Conservation (phyloP, 768 basidiomycete species). For the Daedalea quercina region DNA sequence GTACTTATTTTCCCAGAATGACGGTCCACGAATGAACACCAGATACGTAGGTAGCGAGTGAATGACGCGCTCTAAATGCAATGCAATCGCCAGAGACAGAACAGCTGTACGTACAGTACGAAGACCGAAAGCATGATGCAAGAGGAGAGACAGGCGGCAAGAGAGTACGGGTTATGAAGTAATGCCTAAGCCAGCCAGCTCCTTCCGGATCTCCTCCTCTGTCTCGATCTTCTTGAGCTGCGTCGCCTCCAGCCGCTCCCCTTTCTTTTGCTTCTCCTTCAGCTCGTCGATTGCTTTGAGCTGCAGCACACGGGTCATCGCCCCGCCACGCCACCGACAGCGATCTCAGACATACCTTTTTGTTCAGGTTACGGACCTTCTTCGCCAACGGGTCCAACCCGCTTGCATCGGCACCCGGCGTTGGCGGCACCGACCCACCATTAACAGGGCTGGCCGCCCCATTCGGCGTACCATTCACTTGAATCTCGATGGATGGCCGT, state of each 20-base stretch:
- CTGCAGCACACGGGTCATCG: conserved; percentile 31
- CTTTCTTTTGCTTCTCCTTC: conserved; percentile 84
- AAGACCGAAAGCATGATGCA: neutral
- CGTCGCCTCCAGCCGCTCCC: conserved; percentile 89
- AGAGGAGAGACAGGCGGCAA: too few relatives aligned
- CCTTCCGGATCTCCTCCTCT: conserved; percentile 77
- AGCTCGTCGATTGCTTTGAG: conserved; percentile 98
- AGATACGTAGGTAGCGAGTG: too few relatives aligned
- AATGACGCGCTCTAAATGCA: too few relatives aligned
- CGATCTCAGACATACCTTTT: conserved; percentile 68
- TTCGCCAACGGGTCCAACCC: conserved; percentile 79
- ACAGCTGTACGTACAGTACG: too few relatives aligned
- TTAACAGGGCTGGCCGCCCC: conserved; percentile 11
- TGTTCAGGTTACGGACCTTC: conserved; percentile 90
- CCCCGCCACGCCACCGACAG: neutral
- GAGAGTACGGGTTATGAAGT: conserved; percentile 12
- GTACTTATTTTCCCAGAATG: too few relatives aligned
- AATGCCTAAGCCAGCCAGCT: conserved; percentile 44
- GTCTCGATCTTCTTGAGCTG: conserved; percentile 97
- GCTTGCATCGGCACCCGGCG: conserved; percentile 44
- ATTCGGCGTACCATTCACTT: conserved; percentile 17
- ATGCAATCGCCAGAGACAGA: too few relatives aligned
- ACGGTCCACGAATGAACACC: too few relatives aligned
- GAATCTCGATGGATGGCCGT: conserved; percentile 32
- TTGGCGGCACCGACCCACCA: conserved; percentile 39